Base-by-base conservation (phyloP, 345 rosid species). In the Arabis alpina region DNA sequence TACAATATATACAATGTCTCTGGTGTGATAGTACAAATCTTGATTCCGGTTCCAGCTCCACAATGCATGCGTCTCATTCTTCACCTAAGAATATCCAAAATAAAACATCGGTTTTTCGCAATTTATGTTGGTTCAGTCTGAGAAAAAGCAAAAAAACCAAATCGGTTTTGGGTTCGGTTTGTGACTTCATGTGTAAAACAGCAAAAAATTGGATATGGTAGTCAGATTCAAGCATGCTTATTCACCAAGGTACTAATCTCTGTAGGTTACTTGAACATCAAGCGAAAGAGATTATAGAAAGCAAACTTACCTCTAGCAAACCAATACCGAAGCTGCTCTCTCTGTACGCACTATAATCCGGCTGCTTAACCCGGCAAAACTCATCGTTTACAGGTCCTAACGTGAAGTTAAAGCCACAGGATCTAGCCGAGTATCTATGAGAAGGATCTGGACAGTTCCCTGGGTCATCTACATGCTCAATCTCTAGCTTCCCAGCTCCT, bases 321-420 rank as follows among this genome's bases (percentile, higher is more conserved):
- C 97, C 98, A 62, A 87, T 85, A 63, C 98, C 98, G 10, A 91
- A 91, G 82, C 98, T 93, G 72, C 88, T 87, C 72, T 93, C 97
- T 81, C 98, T 81, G 56, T 86, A 85, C 14, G 94, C 98, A 45
- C 94, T 91, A 60, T 84, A 93, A 3, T 91, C 97, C 0, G 97
- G 97, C 76, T 93, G 98, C 66, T 61, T 59, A 43, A 84, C 81
- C 82, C 85, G 88, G 68, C 97, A 93, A 72, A 81, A 82, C 50
- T 79, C 82, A 42, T 90, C 88, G 11, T 77, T 53, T 10, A 89
- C 90, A 4, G 83, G 88, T 10, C 88, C 93, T 44, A 88, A 81
- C 42, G 88, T 86, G 58, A 81, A 87, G 68, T 93, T 87, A 66
- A 81, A 86, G 15, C 87, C 84, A 11, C 91, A 84, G 47, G 81